Conservation (phyloP, 805 yeast genomes). For the Zygosaccharomyces siamensis region DNA sequence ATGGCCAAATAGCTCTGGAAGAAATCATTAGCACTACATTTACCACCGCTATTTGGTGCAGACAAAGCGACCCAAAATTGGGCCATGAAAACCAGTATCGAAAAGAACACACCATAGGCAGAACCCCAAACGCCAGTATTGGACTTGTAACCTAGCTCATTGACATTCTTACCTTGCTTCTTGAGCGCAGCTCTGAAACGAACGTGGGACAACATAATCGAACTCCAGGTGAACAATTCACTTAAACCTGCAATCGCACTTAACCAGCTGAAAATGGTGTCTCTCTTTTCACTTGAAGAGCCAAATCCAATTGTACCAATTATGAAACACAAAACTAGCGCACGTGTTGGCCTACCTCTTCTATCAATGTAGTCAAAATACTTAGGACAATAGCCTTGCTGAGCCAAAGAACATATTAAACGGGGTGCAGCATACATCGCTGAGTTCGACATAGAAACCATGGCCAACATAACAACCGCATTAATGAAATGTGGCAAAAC, state of each 20-base stretch:
- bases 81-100: constrained; percentile 46
- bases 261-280: constrained; percentile 55
- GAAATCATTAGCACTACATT: constrained; percentile 39
- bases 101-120: constrained; percentile 44
- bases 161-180: constrained; percentile 43
- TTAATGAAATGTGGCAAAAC: constrained; percentile 70
- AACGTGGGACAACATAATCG: constrained; percentile 48
- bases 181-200: constrained; percentile 52
- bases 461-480: constrained; percentile 67
- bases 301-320: constrained; percentile 58
- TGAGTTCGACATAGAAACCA: constrained; percentile 72
- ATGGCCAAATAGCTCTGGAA: constrained; percentile 51
- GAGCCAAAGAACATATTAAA: constrained; percentile 61
- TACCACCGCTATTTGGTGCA: constrained; percentile 44
- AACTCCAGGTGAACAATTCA: constrained; percentile 55
- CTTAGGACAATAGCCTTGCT: constrained; percentile 64
- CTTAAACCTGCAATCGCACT: constrained; percentile 53
- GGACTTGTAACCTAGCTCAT: constrained; percentile 49
- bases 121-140: constrained; percentile 49
- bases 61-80: constrained; percentile 62
- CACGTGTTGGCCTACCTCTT: constrained; percentile 54
- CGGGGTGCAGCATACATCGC: constrained; percentile 71
- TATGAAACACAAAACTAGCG: constrained; percentile 45
- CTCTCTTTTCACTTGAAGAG: constrained; percentile 49
- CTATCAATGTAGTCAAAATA: constrained; percentile 49